A percentile compares a stretch with the other conserved stretches of the same genome.
These are phyloP conservation scores for Lachnellula subtilissima DNA, from an alignment of 2,329 filamentous ascomycete species.

Conservation along the genomic window DNA sequence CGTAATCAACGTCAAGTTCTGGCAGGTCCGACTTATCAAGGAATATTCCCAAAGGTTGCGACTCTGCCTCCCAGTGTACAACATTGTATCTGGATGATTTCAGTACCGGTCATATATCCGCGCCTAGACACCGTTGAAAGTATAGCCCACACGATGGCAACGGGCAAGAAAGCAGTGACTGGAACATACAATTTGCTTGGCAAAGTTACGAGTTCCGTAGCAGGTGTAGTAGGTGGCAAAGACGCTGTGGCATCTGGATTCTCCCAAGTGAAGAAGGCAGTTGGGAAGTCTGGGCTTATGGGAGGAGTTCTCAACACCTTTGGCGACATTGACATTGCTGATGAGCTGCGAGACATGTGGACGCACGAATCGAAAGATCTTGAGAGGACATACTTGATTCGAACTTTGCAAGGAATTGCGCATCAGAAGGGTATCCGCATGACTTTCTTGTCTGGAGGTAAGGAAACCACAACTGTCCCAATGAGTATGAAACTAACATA, in stretches of 20 bases:
- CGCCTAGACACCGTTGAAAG: conserved; percentile 88
- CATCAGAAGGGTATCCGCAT: conserved; percentile 94
- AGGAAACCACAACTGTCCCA: conserved; percentile 24
- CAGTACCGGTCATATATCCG: conserved; percentile 86
- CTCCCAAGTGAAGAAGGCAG: conserved; percentile 90
- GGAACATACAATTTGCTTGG: conserved; percentile 94
- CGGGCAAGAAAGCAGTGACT: conserved; percentile 94
- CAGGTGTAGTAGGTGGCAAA: conserved; percentile 91
- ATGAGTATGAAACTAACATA: conserved; percentile 13
- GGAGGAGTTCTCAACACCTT: conserved; percentile 93
- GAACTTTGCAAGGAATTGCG: conserved; percentile 89
- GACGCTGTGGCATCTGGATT: conserved; percentile 90
- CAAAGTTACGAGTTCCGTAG: conserved; percentile 90
- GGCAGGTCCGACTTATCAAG: conserved; percentile 94
- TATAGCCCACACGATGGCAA: conserved; percentile 83
- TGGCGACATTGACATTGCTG: conserved; percentile 88
- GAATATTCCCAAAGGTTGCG: conserved; percentile 91
- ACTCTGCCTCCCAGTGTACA: conserved; percentile 88
- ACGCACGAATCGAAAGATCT: conserved; percentile 97
- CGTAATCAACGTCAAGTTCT: conserved; percentile 86
- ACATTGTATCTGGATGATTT: conserved; percentile 94
- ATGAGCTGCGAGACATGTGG: conserved; percentile 95
- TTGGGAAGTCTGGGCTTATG: conserved; percentile 94
- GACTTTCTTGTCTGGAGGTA: conserved; percentile 90
- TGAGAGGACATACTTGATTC: conserved; percentile 91